These are phyloP conservation scores for Candida ovalis DNA, from an alignment of 805 yeast genomes.

Conservation along the genomic window DNA sequence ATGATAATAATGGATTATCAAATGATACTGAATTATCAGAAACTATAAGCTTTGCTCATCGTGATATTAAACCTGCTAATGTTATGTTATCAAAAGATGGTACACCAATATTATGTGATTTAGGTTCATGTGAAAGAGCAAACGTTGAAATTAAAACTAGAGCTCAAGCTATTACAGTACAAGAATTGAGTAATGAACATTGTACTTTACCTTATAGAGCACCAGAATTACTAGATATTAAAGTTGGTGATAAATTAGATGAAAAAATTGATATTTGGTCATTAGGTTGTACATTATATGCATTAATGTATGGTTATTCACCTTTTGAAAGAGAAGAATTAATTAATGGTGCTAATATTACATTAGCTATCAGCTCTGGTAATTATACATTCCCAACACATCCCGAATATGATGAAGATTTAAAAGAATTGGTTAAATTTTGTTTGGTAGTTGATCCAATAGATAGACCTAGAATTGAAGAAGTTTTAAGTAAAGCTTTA, in stretches of 20 bases:
- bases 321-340: constrained; percentile 86
- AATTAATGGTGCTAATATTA: constrained; percentile 77
- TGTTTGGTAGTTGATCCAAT: constrained; percentile 64
- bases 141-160: constrained; percentile 50
- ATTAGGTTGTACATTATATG: constrained; percentile 78
- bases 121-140: constrained; percentile 76
- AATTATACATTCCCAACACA: constrained; percentile 53
- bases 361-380: constrained; percentile 70
- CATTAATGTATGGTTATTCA: constrained; percentile 71
- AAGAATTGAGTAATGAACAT: constrained; percentile 79
- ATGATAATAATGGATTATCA: not conserved
- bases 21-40: constrained; percentile 48
- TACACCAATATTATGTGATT: constrained; percentile 73
- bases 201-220: constrained; percentile 87
- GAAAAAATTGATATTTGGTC: constrained; percentile 91
- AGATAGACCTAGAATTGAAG: constrained; percentile 61
- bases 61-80: constrained; percentile 88
- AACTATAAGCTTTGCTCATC: constrained; percentile 70
- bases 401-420: constrained; percentile 49
- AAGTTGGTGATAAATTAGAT: constrained; percentile 57
- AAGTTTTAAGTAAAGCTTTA: constrained; percentile 49
- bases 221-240: constrained; percentile 82
- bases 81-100: constrained; percentile 75
- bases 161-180: constrained; percentile 69
- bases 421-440: constrained; percentile 50